These are phyloP conservation scores for Acer yangbiense DNA, from an alignment of 345 rosid species.

Conservation along the genomic window DNA sequence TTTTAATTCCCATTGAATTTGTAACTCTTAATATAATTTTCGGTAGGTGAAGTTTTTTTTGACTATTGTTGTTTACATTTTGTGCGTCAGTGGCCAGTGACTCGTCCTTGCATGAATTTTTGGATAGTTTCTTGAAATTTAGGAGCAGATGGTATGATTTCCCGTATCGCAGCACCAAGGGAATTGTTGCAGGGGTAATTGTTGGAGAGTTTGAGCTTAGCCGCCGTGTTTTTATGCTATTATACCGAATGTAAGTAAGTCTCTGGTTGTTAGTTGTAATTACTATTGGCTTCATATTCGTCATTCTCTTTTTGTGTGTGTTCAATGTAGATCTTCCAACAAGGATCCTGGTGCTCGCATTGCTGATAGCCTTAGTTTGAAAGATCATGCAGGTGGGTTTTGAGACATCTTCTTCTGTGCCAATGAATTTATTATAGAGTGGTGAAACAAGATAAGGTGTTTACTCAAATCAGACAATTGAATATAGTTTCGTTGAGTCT, in stretches of 20 bases:
- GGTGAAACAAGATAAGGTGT: not conserved
- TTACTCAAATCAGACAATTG: not conserved
- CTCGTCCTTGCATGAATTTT: slow-evolving; percentile 68
- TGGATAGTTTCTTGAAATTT: slow-evolving; percentile 80
- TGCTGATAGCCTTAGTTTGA: slow-evolving; percentile 65
- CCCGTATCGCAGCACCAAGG: slow-evolving; percentile 83
- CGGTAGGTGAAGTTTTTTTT: not conserved
- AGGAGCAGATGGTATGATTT: slow-evolving; percentile 98
- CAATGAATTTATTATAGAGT: not conserved
- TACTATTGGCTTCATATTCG: not conserved
- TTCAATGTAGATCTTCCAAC: slow-evolving; percentile 72
- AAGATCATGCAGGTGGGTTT: slow-evolving; percentile 76
- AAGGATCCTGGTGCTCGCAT: slow-evolving; percentile 82
- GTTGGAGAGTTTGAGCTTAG: slow-evolving; percentile 80
- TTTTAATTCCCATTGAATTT: not conserved
- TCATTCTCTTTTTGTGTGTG: not conserved
- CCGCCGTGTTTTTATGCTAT: slow-evolving; percentile 83
- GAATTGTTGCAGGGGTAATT: slow-evolving; percentile 81
- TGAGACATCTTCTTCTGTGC: not conserved
- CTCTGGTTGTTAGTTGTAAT: slow-evolving; percentile 4
- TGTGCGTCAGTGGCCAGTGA: slow-evolving; percentile 68
- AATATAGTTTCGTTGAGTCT: not conserved
- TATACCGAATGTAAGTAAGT: slow-evolving; percentile 95
- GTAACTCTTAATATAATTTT: not conserved
- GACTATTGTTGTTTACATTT: slow-evolving; percentile 10